Evolutionary conservation across 495 filamentous ascomycete species (phyloP), one percentile per base, ranked within the genome.

Genomic region (Darksidea phi): DNA sequence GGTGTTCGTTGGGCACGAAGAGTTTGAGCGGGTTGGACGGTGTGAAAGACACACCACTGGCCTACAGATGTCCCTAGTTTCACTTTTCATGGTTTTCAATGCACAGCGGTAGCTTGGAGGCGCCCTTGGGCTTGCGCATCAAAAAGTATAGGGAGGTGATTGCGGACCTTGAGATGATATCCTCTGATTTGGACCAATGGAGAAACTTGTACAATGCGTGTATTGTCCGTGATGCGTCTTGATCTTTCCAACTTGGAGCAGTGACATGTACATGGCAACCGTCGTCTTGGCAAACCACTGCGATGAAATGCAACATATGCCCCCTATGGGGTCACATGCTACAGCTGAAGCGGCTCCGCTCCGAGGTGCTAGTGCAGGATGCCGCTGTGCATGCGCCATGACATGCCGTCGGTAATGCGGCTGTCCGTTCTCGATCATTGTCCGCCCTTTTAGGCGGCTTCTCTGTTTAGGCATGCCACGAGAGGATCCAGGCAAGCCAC

Each of bases 81-180:
- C 41, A 3, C 41, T 43, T 43, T 20, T 13, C 28, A 10, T 32
- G 15, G 15, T 20, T 43, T 20, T 43, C 18, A 13, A 20, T 43
- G 18, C 41, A 43, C 25, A 34, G 13, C 1, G 23, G 60, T 36
- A 46, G 41, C 37, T 37, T 42, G 60, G 47, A 18, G 53, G 37
- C 36, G 53, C 20, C 36, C 32, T 52, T 6, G 41, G 53, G 45
- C 18, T 37, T 58, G 54, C 50, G 52, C 41, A 51, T 37, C n/a
- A 26, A 57, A 63, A 63, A 57, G 54, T 32, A 58, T 49, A 24
- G 58, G 51, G 26, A 32, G 28, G 28, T 26, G 20, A 42, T 63
- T 51, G 52, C 51, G 11, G 51, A 43, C 17, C 17, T 37, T 24
- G 23, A 23, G 59, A 55, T 56, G 28, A 32, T 10, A 57, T 63